Evolutionary conservation across 1,284 basidiomycete genomes (phyloP).

Genomic region (Puccinia novopanici): DNA sequence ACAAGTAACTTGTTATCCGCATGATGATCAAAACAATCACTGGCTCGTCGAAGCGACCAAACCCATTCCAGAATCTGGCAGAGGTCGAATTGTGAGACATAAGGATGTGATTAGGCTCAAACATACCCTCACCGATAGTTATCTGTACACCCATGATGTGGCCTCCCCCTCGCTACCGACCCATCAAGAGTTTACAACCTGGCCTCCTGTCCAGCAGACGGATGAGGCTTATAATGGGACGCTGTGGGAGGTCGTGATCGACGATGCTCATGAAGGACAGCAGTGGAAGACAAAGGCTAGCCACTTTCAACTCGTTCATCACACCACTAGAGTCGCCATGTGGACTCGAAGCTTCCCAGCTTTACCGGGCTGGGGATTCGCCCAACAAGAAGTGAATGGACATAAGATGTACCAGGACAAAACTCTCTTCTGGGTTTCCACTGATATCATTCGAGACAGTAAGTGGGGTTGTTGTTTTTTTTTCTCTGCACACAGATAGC

Average conservation of each 20-base stretch:
- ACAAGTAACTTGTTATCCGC: slow-evolving; percentile 96
- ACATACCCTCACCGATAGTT: slow-evolving; percentile 79
- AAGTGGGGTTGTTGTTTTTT: neutral
- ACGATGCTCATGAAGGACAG: slow-evolving; percentile 73
- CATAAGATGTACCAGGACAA: slow-evolving; percentile 88
- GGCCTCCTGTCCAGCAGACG: slow-evolving; percentile 62
- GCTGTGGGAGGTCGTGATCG: slow-evolving; percentile 73
- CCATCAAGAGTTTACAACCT: slow-evolving; percentile 96
- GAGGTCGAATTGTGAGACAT: slow-evolving; percentile 83
- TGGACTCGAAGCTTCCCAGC: slow-evolving; percentile 80
- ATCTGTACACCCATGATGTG: slow-evolving; percentile 92
- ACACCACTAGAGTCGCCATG: slow-evolving; percentile 84
- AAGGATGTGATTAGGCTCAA: slow-evolving; percentile 84
- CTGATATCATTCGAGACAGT: slow-evolving; percentile 72
- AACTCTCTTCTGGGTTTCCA: slow-evolving; percentile 81
- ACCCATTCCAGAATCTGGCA: slow-evolving; percentile 81
- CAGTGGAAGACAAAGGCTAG: slow-evolving; percentile 87
- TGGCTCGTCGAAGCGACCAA: slow-evolving; percentile 96
- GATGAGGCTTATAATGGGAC: slow-evolving; percentile 72
- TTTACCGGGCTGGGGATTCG: slow-evolving; percentile 93
- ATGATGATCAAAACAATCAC: slow-evolving; percentile 88
- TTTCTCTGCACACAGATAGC: neutral
- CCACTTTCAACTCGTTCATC: slow-evolving; percentile 84
- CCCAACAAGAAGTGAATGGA: slow-evolving; percentile 96
- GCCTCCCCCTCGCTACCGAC: slow-evolving; percentile 95